Conservation (phyloP, 192 early-diverging fungal species). For the Pilaira anomala region DNA sequence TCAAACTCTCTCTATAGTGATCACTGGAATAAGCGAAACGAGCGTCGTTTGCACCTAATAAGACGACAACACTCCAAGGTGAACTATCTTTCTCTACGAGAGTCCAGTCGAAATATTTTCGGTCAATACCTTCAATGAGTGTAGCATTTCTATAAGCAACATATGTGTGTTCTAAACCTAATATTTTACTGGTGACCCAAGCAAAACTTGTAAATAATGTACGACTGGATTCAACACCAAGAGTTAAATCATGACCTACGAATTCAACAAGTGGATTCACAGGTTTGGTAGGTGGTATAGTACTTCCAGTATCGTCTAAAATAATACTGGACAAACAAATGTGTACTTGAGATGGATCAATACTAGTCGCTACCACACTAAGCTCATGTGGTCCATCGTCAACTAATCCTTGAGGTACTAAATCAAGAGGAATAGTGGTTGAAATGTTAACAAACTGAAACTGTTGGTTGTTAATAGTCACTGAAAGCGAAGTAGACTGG, state of each 20-base stretch:
- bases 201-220: slow-evolving; percentile 24
- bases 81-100: slow-evolving; percentile 3
- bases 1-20: background rate
- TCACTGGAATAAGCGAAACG: background rate
- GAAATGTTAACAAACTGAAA: background rate
- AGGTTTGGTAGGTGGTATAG: background rate
- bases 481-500: slow-evolving; percentile 2
- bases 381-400: slow-evolving; percentile 14
- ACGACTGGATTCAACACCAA: slow-evolving; percentile 13
- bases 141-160: slow-evolving; percentile 20
- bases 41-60: slow-evolving; percentile 23
- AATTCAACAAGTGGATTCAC: slow-evolving; percentile 19
- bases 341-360: background rate
- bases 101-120: slow-evolving; percentile 21
- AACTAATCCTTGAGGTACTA: slow-evolving; percentile 7
- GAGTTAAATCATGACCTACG: slow-evolving; percentile 24
- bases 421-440: background rate
- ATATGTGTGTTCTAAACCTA: slow-evolving; percentile 17
- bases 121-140: slow-evolving; percentile 20
- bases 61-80: slow-evolving; percentile 13
- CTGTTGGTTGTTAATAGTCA: slow-evolving; percentile 4
- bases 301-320: background rate
- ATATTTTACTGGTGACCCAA: slow-evolving; percentile 16
- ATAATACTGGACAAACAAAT: background rate
- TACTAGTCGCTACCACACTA: slow-evolving; percentile 11